Evolutionary conservation across 139 green algal genomes (phyloP).

Genomic region (Chlamydomonas incerta): DNA sequence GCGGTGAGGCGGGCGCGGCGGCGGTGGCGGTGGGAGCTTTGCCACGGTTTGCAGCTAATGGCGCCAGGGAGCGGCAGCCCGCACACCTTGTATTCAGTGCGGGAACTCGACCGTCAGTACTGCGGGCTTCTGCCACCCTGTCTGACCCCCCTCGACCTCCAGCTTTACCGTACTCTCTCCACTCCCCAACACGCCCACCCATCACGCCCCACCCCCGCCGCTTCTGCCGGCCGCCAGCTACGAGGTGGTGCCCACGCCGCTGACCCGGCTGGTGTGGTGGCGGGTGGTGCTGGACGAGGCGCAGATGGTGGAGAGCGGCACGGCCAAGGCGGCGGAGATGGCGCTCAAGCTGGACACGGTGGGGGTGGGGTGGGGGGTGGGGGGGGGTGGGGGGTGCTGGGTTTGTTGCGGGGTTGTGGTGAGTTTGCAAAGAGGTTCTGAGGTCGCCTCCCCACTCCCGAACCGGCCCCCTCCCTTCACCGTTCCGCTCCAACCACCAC

Average conservation of each 20-base stretch:
- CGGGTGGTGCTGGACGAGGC: slow-evolving; percentile 93
- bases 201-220: not conserved
- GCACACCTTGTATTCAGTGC: too few relatives aligned
- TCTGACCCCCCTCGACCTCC: too few relatives aligned
- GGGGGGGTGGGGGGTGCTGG: not conserved
- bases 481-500: too few relatives aligned
- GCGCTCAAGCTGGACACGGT: slow-evolving; percentile 73
- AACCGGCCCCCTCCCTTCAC: too few relatives aligned
- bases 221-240: slow-evolving; percentile 42
- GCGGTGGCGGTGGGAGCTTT: not conserved
- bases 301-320: slow-evolving; percentile 87
- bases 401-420: too few relatives aligned
- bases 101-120: too few relatives aligned
- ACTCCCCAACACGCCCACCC: too few relatives aligned
- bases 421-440: too few relatives aligned
- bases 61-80: too few relatives aligned
- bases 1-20: not conserved
- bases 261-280: slow-evolving; percentile 92
- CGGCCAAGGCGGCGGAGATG: slow-evolving; percentile 84
- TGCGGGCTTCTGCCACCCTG: too few relatives aligned
- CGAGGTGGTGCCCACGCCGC: slow-evolving; percentile 82
- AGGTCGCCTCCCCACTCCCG: too few relatives aligned
- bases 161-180: not conserved
- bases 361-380: slow-evolving; percentile 54
- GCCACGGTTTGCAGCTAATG: not conserved